A percentile compares a stretch with the other conserved stretches of the same genome.
phyloP scores from a whole-genome alignment of 2,329 filamentous ascomycete genomes.

The Calonectria pteridis region DNA sequence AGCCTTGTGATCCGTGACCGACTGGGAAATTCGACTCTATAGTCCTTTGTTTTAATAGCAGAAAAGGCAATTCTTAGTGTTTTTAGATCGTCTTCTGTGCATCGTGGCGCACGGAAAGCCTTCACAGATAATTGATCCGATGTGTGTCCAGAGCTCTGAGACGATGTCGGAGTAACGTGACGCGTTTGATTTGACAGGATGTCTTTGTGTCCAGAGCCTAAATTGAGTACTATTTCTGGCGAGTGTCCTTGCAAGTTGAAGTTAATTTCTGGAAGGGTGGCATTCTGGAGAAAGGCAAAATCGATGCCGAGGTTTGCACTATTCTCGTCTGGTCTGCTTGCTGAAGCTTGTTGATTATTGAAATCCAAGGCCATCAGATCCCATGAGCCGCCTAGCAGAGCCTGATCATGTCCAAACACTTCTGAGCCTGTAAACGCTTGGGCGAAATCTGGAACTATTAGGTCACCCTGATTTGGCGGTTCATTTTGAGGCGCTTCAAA shows the following conservation, averaged over 20 bases:
- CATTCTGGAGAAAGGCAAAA: not conserved
- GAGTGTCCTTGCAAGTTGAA: not conserved
- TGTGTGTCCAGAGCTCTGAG: not conserved
- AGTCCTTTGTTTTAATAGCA: not conserved
- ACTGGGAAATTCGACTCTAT: not conserved
- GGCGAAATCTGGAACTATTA: not conserved
- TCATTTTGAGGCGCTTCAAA: not conserved
- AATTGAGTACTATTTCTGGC: not conserved
- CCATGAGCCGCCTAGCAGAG: not conserved
- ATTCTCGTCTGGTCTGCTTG: not conserved
- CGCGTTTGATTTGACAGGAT: not conserved
- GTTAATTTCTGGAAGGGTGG: not conserved
- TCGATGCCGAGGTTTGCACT: not conserved
- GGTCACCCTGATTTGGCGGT: not conserved
- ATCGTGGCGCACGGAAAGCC: not conserved
- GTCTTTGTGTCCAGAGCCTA: not conserved
- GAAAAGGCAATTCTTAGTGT: not conserved
- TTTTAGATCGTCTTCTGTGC: not conserved
- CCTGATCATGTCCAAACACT: not conserved
- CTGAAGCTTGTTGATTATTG: not conserved
- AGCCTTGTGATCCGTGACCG: not conserved
- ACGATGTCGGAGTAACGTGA: not conserved
- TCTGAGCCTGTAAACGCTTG: not conserved
- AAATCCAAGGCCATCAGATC: not conserved
- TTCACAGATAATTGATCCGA: not conserved